A percentile compares a stretch with the other conserved stretches of the same genome.
These are phyloP conservation scores for Nicotiana knightiana DNA, from an alignment of 257 asterid species.

Conservation along the genomic window DNA sequence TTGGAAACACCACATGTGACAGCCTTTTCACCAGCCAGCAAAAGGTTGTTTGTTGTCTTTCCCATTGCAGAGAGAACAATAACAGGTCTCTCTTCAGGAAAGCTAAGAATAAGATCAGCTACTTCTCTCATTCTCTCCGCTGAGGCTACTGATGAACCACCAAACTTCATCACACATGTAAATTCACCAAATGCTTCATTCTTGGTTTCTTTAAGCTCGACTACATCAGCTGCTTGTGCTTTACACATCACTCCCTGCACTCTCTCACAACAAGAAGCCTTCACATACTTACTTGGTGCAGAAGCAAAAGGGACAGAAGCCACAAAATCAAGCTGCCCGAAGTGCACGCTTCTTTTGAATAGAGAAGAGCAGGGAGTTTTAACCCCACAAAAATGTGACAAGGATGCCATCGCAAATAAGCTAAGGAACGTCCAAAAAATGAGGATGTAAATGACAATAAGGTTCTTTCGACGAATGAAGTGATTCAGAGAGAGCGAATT, in stretches of 20 bases:
- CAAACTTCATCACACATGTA: conserved; percentile 74
- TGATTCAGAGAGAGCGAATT: conserved; percentile 4
- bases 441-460: background rate
- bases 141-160: conserved; percentile 80
- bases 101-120: conserved; percentile 60
- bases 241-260: conserved; percentile 28
- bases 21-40: conserved; percentile 82
- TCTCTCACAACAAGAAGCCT: conserved; percentile 16
- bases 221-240: conserved; percentile 30
- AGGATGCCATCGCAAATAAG: conserved; percentile 31
- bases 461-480: conserved; percentile 4
- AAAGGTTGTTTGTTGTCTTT: conserved; percentile 68
- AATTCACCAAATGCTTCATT: conserved; percentile 29
- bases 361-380: conserved; percentile 27
- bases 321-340: conserved; percentile 22
- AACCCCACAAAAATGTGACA: conserved; percentile 45
- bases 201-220: conserved; percentile 28
- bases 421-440: background rate
- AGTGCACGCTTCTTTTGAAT: conserved; percentile 20
- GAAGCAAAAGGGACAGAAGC: conserved; percentile 18
- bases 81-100: conserved; percentile 76
- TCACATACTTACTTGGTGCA: conserved; percentile 18
- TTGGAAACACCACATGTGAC: conserved; percentile 69
- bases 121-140: conserved; percentile 69
- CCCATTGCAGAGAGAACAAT: conserved; percentile 92